These are phyloP conservation scores for Aspergillus egyptiacus DNA, from an alignment of 495 filamentous ascomycete genomes.

Conservation along the genomic window DNA sequence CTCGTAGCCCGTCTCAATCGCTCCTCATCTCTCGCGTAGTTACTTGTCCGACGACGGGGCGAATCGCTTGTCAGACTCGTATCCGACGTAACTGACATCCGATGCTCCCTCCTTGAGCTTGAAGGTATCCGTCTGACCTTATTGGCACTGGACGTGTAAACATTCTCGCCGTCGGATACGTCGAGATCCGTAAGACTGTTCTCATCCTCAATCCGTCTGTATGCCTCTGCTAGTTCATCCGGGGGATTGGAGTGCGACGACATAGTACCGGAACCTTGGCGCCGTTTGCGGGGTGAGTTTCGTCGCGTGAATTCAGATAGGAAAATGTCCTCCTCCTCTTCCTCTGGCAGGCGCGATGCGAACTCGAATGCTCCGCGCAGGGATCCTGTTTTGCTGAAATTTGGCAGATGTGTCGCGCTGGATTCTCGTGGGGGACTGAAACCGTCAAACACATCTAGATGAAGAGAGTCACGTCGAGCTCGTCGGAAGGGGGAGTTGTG, in stretches of 20 bases:
- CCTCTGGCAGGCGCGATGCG: conserved; percentile 21
- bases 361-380: conserved; percentile 34
- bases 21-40: conserved; percentile 41
- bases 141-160: conserved; percentile 12
- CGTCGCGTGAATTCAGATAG: conserved; percentile 10
- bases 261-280: conserved; percentile 6
- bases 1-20: conserved; percentile 40
- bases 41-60: conserved; percentile 27
- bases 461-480: conserved; percentile 27
- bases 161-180: conserved; percentile 21
- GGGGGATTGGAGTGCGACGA: conserved; percentile 38
- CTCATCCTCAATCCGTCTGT: conserved; percentile 42
- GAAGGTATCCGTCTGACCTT: conserved; percentile 28
- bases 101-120: conserved; percentile 16
- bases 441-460: conserved; percentile 27
- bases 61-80: conserved; percentile 28
- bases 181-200: conserved; percentile 34
- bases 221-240: conserved; percentile 38
- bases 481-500: conserved; percentile 30
- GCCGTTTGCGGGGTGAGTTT: conserved; percentile 12
- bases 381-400: conserved; percentile 32
- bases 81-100: conserved; percentile 20
- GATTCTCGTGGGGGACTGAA: conserved; percentile 28
- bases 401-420: conserved; percentile 24
- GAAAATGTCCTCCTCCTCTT: conserved; percentile 20